phyloP scores from a whole-genome alignment of 2,329 filamentous ascomycete species.

The Xenosphaeropsis pyriputrescens region DNA sequence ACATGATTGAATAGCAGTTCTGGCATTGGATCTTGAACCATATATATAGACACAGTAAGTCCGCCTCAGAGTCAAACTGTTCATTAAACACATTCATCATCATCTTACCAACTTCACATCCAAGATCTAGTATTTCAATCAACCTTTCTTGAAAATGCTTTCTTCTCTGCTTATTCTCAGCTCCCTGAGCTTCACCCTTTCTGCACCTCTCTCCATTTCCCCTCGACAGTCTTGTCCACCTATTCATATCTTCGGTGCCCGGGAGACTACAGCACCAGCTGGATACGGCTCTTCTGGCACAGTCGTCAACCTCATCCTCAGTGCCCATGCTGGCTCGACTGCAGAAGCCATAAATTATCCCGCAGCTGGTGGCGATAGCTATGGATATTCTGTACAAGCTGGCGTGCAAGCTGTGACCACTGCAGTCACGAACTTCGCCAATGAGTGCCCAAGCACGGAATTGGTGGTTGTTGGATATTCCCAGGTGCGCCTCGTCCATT shows the following conservation, averaged over 20 bases:
- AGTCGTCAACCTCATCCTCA: slow-evolving; percentile 33
- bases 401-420: slow-evolving; percentile 43
- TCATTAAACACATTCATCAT: no score
- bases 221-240: no score
- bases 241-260: slow-evolving; percentile 25
- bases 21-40: no score
- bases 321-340: slow-evolving; percentile 32
- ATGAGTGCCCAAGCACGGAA: slow-evolving; percentile 38
- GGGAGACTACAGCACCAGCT: slow-evolving; percentile 29
- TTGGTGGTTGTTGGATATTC: slow-evolving; percentile 49
- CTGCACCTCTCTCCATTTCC: no score
- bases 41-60: no score
- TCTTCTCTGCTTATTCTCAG: no score
- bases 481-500: slow-evolving; percentile 32
- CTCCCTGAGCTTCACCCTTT: no score
- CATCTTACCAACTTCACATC: no score
- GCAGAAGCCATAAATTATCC: slow-evolving; percentile 42
- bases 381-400: slow-evolving; percentile 40
- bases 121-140: no score
- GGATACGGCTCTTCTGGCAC: slow-evolving; percentile 35
- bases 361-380: slow-evolving; percentile 47
- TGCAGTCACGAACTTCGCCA: slow-evolving; percentile 42
- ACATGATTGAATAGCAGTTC: no score
- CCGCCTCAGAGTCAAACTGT: no score
- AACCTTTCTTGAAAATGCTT: no score